Evolutionary conservation across 371 early-diverging fungal species (phyloP).

Genomic region (Lichtheimia corymbifera): DNA sequence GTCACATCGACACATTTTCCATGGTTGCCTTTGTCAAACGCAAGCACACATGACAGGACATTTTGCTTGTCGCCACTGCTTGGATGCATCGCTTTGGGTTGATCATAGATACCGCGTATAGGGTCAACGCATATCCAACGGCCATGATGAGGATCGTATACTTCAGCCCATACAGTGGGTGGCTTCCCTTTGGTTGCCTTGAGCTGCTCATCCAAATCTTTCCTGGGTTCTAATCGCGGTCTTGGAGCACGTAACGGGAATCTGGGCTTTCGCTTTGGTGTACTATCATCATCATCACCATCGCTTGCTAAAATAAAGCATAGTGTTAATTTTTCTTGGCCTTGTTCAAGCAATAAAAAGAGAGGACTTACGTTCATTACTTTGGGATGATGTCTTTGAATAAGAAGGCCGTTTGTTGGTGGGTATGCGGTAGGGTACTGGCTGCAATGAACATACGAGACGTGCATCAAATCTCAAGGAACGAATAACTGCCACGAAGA

Average conservation of each 20-base stretch:
- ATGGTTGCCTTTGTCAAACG: constrained; percentile 45
- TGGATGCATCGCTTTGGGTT: constrained; percentile 58
- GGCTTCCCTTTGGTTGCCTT: constrained; percentile 33
- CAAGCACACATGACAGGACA: constrained; percentile 62
- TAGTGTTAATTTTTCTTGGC: too few relatives aligned
- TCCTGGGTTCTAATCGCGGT: constrained; percentile 12
- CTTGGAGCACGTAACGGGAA: constrained; percentile 27
- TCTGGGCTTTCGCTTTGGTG: constrained; percentile 2
- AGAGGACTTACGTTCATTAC: not conserved
- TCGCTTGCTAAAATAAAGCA: constrained; percentile 12
- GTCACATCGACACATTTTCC: constrained; percentile 64
- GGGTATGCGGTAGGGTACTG: constrained; percentile 56
- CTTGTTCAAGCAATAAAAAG: too few relatives aligned
- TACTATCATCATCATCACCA: not conserved
- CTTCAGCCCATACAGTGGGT: constrained; percentile 64
- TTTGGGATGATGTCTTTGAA: too few relatives aligned
- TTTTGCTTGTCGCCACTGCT: constrained; percentile 35
- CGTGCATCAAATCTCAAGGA: constrained; percentile 56
- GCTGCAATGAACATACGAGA: constrained; percentile 68
- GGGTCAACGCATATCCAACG: constrained; percentile 72
- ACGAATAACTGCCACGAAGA: constrained; percentile 63
- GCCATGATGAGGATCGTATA: constrained; percentile 40
- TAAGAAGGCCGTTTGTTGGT: not conserved
- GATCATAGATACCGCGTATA: constrained; percentile 53
- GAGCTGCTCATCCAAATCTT: constrained; percentile 25